Evolutionary conservation across 305 asterid genomes (phyloP), one percentile per base, ranked within the genome.

Genomic region (Plantago coronopus): DNA sequence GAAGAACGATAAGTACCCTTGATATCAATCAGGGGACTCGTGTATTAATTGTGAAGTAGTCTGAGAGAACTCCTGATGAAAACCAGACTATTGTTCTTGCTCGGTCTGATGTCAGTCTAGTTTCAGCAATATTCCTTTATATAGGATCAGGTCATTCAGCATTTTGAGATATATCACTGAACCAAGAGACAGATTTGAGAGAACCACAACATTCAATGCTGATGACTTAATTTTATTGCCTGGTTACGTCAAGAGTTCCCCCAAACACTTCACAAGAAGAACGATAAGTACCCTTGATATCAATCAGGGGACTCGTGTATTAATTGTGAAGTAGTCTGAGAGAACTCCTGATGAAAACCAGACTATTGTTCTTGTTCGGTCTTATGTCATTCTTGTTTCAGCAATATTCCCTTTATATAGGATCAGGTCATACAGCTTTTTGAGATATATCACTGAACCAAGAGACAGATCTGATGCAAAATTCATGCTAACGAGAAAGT

Each of bases 191-290:
- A 2, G 17, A 48, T 47, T 22, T 7, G 16, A 37, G n/a, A n/a
- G n/a, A n/a, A n/a, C n/a, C n/a, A n/a, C n/a, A n/a, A n/a, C n/a
- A n/a, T n/a, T n/a, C n/a, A n/a, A n/a, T n/a, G n/a, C n/a, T 6
- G 38, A 31, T 31, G 38, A 31, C 38, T 7, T 31, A 8, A 31
- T 31, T 31, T 1, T 11, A 8, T 34, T 34, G 42, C 66, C 76
- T 65, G 21, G 71, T 37, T 31, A 47, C 75, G 67, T 38, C 79
- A 3, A 11, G 71, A 78, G 87, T 81, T 81, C 84, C 84, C 84
- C 84, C 87, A 81, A 76, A 81, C 83, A 81, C 84, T 81, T 78
- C 88, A 81, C 69, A 65, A 48, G 54, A 65, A 48, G 54, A 13
- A 16, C 22, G 13, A 27, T 45, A 34, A 53, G 63, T 17, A 17